These are phyloP conservation scores for Fusarium sp. DNA, from an alignment of 2,329 filamentous ascomycete genomes.

Conservation along the genomic window DNA sequence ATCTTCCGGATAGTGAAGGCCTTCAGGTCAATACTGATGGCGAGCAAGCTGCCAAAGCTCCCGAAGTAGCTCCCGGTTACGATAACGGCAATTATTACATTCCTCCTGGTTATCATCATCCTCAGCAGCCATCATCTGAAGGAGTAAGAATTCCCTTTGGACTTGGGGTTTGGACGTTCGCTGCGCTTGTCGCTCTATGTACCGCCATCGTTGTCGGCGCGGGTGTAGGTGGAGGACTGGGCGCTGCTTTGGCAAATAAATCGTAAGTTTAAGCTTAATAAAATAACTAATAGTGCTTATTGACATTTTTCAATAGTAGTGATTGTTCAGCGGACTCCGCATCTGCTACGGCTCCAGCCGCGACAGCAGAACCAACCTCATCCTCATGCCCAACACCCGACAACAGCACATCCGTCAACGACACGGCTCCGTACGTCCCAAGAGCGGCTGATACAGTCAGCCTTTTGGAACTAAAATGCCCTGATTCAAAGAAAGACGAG, in stretches of 20 bases:
- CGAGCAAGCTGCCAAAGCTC: conserved; percentile 30
- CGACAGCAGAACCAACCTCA: conserved; percentile 19
- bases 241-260: conserved; percentile 32
- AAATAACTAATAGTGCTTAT: background rate
- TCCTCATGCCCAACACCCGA: conserved; percentile 19
- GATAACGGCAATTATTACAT: conserved; percentile 15
- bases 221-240: conserved; percentile 34
- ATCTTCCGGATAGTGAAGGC: conserved; percentile 28
- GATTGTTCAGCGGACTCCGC: conserved; percentile 5
- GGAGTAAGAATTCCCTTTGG: conserved; percentile 25
- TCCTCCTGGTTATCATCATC: conserved; percentile 17
- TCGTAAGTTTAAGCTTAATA: background rate
- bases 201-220: conserved; percentile 35
- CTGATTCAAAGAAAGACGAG: conserved; percentile 7
- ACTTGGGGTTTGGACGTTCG: conserved; percentile 35
- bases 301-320: background rate
- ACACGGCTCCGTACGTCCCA: conserved; percentile 24
- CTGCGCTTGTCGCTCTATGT: conserved; percentile 25
- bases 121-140: background rate
- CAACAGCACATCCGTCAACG: conserved; percentile 21
- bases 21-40: conserved; percentile 30
- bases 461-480: conserved; percentile 15
- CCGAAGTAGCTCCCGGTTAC: conserved; percentile 19
- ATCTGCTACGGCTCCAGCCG: conserved; percentile 8
- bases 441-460: conserved; percentile 8